phyloP scores from a whole-genome alignment of 1,284 basidiomycete species.

The Tremellales sp. region DNA sequence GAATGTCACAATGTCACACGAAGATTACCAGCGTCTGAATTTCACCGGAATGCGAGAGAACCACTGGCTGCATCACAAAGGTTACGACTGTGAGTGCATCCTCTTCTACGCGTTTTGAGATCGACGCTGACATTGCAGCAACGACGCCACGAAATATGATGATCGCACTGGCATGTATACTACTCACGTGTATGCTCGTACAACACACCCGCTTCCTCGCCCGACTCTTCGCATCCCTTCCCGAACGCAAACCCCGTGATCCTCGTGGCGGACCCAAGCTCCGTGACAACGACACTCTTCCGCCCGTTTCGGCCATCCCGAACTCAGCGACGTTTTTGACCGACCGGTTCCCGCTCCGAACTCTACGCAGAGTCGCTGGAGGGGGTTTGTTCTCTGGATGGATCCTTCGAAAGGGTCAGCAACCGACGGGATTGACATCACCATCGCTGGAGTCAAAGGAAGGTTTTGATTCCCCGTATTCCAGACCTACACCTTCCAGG shows the following conservation, averaged over 20 bases:
- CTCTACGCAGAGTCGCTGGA: constrained; percentile 2
- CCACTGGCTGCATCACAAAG: background rate
- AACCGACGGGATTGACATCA: constrained; percentile 2
- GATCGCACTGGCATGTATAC: constrained; percentile 23
- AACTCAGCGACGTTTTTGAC: background rate
- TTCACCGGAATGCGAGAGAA: background rate
- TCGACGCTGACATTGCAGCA: background rate
- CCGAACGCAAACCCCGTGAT: background rate
- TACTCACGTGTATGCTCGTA: constrained; percentile 31
- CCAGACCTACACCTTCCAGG: constrained; percentile 4
- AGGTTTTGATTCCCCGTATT: background rate
- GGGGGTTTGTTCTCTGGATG: constrained; percentile 4
- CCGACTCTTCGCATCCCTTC: constrained; percentile 36
- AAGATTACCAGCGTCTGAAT: background rate
- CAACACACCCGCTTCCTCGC: constrained; percentile 41
- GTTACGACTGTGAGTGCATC: background rate
- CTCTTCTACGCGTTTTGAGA: background rate
- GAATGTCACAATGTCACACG: background rate
- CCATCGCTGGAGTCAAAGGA: background rate
- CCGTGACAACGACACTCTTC: background rate
- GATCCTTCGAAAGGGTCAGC: background rate
- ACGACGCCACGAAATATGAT: constrained; percentile 26
- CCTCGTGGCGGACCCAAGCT: too few species aligned
- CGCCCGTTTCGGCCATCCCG: background rate
- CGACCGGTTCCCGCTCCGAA: background rate